phyloP scores from a whole-genome alignment of 2,329 filamentous ascomycete species.

The Penicillium sp. region DNA sequence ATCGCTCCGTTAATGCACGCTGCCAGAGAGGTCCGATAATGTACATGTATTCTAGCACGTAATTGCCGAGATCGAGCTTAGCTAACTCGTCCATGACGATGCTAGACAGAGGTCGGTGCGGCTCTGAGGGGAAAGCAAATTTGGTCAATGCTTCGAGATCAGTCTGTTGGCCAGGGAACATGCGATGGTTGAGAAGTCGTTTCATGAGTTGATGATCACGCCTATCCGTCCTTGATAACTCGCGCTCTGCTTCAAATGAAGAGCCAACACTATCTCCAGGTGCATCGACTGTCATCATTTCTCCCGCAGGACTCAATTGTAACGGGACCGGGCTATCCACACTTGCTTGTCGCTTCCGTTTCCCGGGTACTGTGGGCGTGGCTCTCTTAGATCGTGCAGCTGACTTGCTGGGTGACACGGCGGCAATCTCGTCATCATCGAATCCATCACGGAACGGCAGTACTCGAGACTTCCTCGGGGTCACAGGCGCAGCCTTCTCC shows the following conservation, averaged over 20 bases:
- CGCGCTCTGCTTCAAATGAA: constrained; percentile 27
- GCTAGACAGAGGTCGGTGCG: constrained; percentile 50
- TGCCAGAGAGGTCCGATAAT: constrained; percentile 56
- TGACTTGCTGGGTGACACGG: constrained; percentile 56
- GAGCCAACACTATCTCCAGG: constrained; percentile 26
- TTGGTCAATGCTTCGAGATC: constrained; percentile 56
- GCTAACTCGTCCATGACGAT: constrained; percentile 54
- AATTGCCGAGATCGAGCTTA: constrained; percentile 42
- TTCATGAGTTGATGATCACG: constrained; percentile 48
- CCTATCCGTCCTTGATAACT: background rate
- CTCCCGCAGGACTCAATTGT: constrained; percentile 36
- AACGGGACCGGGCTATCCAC: constrained; percentile 55
- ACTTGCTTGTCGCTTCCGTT: constrained; percentile 55
- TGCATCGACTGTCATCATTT: constrained; percentile 26
- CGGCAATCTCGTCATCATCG: constrained; percentile 59
- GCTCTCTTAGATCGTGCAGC: constrained; percentile 47
- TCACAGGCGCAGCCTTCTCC: constrained; percentile 44
- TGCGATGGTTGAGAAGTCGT: constrained; percentile 55
- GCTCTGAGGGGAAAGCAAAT: constrained; percentile 54
- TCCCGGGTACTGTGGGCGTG: constrained; percentile 57
- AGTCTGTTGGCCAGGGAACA: constrained; percentile 47
- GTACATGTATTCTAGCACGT: constrained; percentile 50
- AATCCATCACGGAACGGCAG: constrained; percentile 61
- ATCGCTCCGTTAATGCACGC: constrained; percentile 55
- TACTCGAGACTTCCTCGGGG: constrained; percentile 51